phyloP scores from a whole-genome alignment of 345 rosid species.

The Clarkia xantiana region DNA sequence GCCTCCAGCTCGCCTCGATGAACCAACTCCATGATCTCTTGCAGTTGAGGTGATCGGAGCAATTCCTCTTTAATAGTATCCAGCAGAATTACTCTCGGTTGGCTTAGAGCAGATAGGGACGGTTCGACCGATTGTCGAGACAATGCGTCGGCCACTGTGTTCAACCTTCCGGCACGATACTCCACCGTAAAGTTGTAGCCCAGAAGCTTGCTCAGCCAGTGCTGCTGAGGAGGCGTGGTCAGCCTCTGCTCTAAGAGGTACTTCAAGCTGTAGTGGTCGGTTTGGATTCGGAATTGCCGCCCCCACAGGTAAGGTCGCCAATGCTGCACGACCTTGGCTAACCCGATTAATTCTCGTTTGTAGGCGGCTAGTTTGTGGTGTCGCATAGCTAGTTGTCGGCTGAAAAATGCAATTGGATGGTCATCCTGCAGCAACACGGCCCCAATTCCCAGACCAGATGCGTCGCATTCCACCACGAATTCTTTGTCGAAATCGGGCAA shows the following conservation, averaged over 20 bases:
- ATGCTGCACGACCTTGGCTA: neutral
- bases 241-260: constrained; percentile 4
- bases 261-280: constrained; percentile 4
- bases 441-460: no score
- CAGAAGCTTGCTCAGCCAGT: constrained; percentile 1
- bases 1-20: neutral
- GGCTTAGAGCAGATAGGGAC: neutral
- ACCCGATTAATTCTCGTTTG: no score
- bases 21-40: neutral
- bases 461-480: no score
- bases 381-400: no score
- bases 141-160: constrained; percentile 1
- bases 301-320: no score
- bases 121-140: no score
- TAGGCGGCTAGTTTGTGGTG: no score
- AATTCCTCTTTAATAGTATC: neutral
- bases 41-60: neutral
- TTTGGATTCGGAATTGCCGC: neutral
- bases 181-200: no score
- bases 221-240: neutral
- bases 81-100: neutral
- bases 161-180: no score
- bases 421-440: no score
- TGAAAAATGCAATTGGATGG: no score
- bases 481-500: constrained; percentile 3